Conservation (phyloP, 1,139 yeast genomes). For the Magnusiomyces suaveolens region DNA sequence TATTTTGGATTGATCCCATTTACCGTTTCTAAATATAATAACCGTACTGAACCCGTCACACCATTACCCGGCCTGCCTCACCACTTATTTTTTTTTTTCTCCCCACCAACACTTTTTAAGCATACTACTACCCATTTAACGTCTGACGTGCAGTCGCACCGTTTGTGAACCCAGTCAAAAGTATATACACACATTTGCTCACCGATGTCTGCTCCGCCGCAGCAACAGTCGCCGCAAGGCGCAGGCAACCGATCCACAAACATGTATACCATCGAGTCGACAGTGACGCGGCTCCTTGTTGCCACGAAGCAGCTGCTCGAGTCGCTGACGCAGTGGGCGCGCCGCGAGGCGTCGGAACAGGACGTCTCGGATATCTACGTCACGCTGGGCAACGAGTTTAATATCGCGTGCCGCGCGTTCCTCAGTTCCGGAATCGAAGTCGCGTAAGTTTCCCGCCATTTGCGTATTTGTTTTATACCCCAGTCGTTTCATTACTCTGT, state of each 20-base stretch:
- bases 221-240: background rate
- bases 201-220: background rate
- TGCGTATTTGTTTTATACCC: background rate
- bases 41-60: no score
- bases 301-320: conserved; percentile 84
- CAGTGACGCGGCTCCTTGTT: conserved; percentile 72
- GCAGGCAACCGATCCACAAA: conserved; percentile 1
- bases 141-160: no score
- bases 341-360: conserved; percentile 63
- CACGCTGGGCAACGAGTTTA: conserved; percentile 85
- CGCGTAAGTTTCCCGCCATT: conserved; percentile 17
- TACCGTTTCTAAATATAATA: no score
- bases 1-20: no score
- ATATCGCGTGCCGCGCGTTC: conserved; percentile 72
- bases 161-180: no score
- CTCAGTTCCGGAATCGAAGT: conserved; percentile 59
- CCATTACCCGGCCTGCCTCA: no score
- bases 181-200: no score
- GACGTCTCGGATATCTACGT: conserved; percentile 90
- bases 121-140: no score
- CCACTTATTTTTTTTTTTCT: no score
- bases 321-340: conserved; percentile 85
- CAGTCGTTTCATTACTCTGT: no score
- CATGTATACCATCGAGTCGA: conserved; percentile 64
- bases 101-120: no score